These are phyloP conservation scores for Picea abies DNA, from an alignment of 83 land plant species.

Conservation along the genomic window DNA sequence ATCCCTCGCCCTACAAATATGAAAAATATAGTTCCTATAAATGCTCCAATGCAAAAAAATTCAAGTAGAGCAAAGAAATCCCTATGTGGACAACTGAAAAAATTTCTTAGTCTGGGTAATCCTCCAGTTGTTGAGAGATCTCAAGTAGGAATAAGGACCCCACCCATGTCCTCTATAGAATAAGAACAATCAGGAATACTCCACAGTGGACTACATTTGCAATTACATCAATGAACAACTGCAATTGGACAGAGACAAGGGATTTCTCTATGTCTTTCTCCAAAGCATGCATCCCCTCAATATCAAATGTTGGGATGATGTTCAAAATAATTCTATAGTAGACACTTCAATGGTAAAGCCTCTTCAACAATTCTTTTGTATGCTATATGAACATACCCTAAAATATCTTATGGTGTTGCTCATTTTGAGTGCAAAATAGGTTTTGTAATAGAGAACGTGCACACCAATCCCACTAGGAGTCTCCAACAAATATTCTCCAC, in stretches of 20 bases:
- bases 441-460: too few relatives aligned
- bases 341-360: too few relatives aligned
- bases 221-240: slow-evolving; percentile 8
- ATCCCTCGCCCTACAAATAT: not conserved
- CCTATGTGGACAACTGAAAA: slow-evolving; percentile 1
- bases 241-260: slow-evolving; percentile 29
- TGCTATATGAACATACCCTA: too few relatives aligned
- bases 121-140: not conserved
- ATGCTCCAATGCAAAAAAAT: too few relatives aligned
- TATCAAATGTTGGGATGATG: not conserved
- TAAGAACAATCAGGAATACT: slow-evolving; percentile 1
- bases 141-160: not conserved
- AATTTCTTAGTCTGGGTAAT: not conserved
- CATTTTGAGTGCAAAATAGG: too few relatives aligned
- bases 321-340: too few relatives aligned
- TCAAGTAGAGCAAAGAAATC: slow-evolving; percentile 10
- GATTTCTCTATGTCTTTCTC: slow-evolving; percentile 51
- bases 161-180: not conserved
- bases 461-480: too few relatives aligned
- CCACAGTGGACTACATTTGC: slow-evolving; percentile 21
- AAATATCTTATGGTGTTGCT: too few relatives aligned
- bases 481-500: too few relatives aligned
- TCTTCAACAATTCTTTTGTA: too few relatives aligned
- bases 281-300: slow-evolving; percentile 39
- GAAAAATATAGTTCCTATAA: not conserved